Conservation (phyloP, 192 early-diverging fungal species). For the Coemansia sp. region DNA sequence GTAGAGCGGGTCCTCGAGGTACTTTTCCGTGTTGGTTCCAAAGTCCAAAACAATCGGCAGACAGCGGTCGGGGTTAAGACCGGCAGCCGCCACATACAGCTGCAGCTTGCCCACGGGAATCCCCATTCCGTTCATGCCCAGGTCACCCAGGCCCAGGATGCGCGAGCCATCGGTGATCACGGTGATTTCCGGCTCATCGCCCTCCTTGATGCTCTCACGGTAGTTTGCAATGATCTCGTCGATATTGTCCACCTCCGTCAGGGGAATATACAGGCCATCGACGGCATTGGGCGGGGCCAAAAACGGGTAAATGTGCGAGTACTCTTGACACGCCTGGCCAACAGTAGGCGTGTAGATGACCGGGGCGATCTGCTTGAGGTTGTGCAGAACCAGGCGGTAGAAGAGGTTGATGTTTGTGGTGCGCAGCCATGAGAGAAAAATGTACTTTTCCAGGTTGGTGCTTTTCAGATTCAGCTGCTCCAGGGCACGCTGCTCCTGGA, state of each 20-base stretch:
- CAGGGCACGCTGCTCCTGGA: constrained; percentile 71
- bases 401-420: constrained; percentile 78
- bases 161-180: constrained; percentile 93
- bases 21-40: constrained; percentile 81
- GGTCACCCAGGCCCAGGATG: constrained; percentile 90
- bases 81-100: constrained; percentile 79
- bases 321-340: constrained; percentile 77
- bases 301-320: constrained; percentile 83
- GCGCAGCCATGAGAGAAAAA: constrained; percentile 75
- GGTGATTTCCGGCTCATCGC: constrained; percentile 70
- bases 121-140: constrained; percentile 92
- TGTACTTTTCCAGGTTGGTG: constrained; percentile 74
- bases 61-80: constrained; percentile 78
- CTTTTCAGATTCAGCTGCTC: constrained; percentile 64
- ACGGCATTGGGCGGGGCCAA: constrained; percentile 65
- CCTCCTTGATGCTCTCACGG: constrained; percentile 57
- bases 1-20: constrained; percentile 83
- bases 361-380: constrained; percentile 73
- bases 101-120: constrained; percentile 94
- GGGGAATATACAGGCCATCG: constrained; percentile 83
- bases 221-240: constrained; percentile 75
- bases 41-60: constrained; percentile 89
- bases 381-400: constrained; percentile 71
- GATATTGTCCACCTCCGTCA: constrained; percentile 71
- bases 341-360: constrained; percentile 81